phyloP scores from a whole-genome alignment of 768 basidiomycete genomes.

The Lactarius sp. region DNA sequence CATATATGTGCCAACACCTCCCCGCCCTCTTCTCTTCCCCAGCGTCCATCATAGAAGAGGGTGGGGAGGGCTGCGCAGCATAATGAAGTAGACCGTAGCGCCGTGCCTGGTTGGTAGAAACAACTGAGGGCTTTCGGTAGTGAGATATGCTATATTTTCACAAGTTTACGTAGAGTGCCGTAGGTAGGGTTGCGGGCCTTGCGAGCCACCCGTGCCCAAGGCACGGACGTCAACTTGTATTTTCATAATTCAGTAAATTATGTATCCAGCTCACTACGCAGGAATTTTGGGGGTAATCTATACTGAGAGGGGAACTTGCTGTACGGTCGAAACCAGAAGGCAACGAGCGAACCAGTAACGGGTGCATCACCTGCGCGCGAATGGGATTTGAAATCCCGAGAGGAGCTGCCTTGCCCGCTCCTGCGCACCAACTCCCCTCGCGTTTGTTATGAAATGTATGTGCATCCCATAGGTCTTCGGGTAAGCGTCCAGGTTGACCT shows the following conservation, averaged over 20 bases:
- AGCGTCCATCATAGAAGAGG: background rate
- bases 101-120: background rate
- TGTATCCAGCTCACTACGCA: background rate
- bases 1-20: background rate
- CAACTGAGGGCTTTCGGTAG: background rate
- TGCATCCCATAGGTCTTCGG: conserved; percentile 86
- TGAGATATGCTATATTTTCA: background rate
- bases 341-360: background rate
- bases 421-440: conserved; percentile 83
- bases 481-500: conserved; percentile 89
- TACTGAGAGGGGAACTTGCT: background rate
- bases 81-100: background rate
- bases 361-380: conserved; percentile 41
- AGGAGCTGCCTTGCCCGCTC: conserved; percentile 81
- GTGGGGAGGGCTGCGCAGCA: background rate
- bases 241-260: background rate
- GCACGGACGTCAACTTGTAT: no score
- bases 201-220: no score
- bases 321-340: background rate
- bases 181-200: no score
- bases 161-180: no score
- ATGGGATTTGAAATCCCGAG: conserved; percentile 91
- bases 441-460: conserved; percentile 89
- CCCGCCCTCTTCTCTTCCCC: background rate
- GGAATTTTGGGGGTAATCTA: background rate